Evolutionary conservation across 805 yeast species (phyloP), one percentile per base, ranked within the genome.

Genomic region (Zygoascus ofunaensis): DNA sequence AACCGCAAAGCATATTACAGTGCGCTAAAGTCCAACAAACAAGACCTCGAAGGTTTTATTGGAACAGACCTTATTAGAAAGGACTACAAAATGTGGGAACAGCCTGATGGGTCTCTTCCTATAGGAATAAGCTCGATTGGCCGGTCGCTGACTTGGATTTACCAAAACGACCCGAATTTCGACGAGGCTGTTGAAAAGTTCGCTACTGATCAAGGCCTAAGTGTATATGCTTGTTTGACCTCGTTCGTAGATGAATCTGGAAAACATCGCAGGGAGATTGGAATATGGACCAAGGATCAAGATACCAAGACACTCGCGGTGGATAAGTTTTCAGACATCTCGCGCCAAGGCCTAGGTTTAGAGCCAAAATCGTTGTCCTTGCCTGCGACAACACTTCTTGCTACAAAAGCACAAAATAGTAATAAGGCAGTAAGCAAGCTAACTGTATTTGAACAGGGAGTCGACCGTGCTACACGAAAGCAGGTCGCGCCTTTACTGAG

Each of bases 71-170:
- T 92, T 4, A 65, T 92, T 34, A 67, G 80, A 37, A 89, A 87
- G 60, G 98, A 90, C 59, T 90, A 84, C 63, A 90, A 90, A 58
- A 77, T 77, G 55, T 87, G 82, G 65, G 68, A 62, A 7, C 61
- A 54, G 15, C 53, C 55, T 7, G 58, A 58, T 3, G 56, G 55
- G 2, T 54, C 52, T 1, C 45, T 61, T 2, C 61, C 50, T 3
- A 68, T 87, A 10, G 97, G 97, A 0, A 81, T 90, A 55, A 75
- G 89, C 39, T 82, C 96, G 0, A 64, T 81, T 7, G 84, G 82
- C 2, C 80, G 76, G 58, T 70, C 86, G 0, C 60, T 82, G 23
- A 62, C 64, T 4, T 82, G 83, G 78, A 51, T 84, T 0, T 22
- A 54, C 10, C 43, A 52, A 4, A 52, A 58, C 14, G 60, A 57